A percentile compares a stretch with the other conserved stretches of the same genome.
phyloP scores from a whole-genome alignment of 345 rosid species.

The Cardamine occulta region DNA sequence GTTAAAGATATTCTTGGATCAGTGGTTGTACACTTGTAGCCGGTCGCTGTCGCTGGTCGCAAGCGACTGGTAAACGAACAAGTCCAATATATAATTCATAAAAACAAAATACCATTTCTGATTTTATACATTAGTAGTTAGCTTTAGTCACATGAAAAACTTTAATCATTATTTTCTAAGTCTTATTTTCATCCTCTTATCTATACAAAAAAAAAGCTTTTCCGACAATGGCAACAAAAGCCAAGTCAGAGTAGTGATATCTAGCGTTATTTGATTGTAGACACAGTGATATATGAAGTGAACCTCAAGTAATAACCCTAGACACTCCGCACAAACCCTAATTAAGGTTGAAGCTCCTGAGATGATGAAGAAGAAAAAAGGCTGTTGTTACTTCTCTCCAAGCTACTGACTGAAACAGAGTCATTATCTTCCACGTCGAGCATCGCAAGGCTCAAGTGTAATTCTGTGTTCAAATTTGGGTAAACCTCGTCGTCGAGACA shows the following conservation, averaged over 20 bases:
- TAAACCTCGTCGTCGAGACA: conserved; percentile 84
- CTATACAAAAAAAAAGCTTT: neutral
- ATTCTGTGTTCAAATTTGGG: conserved; percentile 63
- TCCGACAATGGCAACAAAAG: conserved; percentile 31
- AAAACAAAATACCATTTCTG: neutral
- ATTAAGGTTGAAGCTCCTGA: conserved; percentile 62
- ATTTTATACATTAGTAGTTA: neutral
- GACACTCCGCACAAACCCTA: conserved; percentile 25
- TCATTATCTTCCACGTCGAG: conserved; percentile 67
- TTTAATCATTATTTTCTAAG: neutral
- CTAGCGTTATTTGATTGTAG: neutral
- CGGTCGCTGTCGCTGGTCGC: too few species aligned
- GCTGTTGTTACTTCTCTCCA: conserved; percentile 56
- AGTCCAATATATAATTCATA: neutral
- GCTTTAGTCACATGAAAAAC: neutral
- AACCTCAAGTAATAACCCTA: conserved; percentile 3
- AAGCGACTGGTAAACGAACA: too few species aligned
- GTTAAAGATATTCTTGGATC: too few species aligned
- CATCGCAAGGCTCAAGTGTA: conserved; percentile 70
- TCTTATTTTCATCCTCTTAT: conserved; percentile 17
- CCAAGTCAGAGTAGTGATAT: conserved; percentile 27
- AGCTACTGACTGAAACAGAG: conserved; percentile 66
- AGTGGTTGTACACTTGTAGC: too few species aligned
- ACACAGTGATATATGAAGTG: conserved; percentile 1
- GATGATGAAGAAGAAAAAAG: conserved; percentile 49